Evolutionary conservation across 2,329 filamentous ascomycete species (phyloP), one percentile per base, ranked within the genome.

Genomic region (Endothia cerciana): DNA sequence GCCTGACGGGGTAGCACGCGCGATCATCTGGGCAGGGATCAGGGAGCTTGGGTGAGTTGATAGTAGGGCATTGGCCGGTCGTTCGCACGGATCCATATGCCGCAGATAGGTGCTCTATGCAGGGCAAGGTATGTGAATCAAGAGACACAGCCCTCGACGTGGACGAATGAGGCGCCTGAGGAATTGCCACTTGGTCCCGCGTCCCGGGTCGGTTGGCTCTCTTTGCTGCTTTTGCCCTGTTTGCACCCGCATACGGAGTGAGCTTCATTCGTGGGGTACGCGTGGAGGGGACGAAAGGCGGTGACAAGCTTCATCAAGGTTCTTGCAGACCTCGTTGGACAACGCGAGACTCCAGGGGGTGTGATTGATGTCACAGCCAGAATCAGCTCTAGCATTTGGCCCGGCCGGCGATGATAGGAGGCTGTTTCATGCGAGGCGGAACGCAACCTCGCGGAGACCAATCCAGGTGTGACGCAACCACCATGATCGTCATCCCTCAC

Each of bases 121-220:
- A 57, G 30, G 13, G 15, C 40, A 65, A 40, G 60, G 66, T 67
- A 33, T 61, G 38, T 60, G 58, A 43, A 61, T 61, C 56, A 63
- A 59, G 60, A 62, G 49, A 62, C 60, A 63, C 62, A 66, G 60
- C 51, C 55, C 25, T 61, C 55, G 60, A 66, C 55, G 60, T 68
- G 64, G 55, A 65, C 60, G 51, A 64, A 62, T 66, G 57, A 62
- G 55, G 47, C 56, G 49, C 15, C 40, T 7, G 13, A 36, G 13
- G 11, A n/a, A 8, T 49, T 61, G 63, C 58, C 51, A 56, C 43
- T 30, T 56, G 51, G 49, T 28, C 43, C 17, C 6, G 40, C 59
- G 55, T 25, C 61, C 47, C 60, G 58, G 33, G 10, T 30, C 47
- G 63, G 45, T 60, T 49, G 47, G 45, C 57, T 58, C 38, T 53